Conservation (phyloP, 257 asterid species). For the Fraxinus cuspidata region DNA sequence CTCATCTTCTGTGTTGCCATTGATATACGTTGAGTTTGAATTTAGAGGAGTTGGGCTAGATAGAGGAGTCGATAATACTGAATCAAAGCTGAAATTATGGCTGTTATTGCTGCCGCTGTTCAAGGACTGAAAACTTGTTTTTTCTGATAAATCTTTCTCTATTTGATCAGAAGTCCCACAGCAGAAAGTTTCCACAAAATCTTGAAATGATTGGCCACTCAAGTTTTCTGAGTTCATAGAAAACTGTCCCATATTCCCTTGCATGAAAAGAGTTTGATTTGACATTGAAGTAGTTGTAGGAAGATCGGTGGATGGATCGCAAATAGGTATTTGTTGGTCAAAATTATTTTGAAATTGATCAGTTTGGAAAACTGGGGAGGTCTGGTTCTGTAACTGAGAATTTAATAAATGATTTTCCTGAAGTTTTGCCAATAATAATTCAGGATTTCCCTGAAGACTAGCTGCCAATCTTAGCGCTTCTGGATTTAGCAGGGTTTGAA, state of each 20-base stretch:
- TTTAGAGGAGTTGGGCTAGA: constrained; percentile 33
- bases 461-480: constrained; percentile 20
- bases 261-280: constrained; percentile 2
- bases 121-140: constrained; percentile 18
- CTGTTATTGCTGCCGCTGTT: constrained; percentile 25
- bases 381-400: background rate
- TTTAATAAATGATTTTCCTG: constrained; percentile 22
- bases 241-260: background rate
- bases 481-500: constrained; percentile 25
- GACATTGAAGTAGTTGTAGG: background rate
- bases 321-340: constrained; percentile 1
- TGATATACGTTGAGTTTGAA: constrained; percentile 28
- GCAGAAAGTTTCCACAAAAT: background rate
- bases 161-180: background rate
- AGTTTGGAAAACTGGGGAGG: constrained; percentile 23
- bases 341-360: constrained; percentile 7
- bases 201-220: constrained; percentile 2
- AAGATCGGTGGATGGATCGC: background rate
- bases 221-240: background rate
- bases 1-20: constrained; percentile 45
- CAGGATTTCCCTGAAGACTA: constrained; percentile 10
- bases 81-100: constrained; percentile 35
- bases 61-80: constrained; percentile 40
- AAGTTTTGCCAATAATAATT: constrained; percentile 15
- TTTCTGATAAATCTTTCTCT: constrained; percentile 1